Conservation (phyloP, 768 basidiomycete species). For the Suillus placidus region DNA sequence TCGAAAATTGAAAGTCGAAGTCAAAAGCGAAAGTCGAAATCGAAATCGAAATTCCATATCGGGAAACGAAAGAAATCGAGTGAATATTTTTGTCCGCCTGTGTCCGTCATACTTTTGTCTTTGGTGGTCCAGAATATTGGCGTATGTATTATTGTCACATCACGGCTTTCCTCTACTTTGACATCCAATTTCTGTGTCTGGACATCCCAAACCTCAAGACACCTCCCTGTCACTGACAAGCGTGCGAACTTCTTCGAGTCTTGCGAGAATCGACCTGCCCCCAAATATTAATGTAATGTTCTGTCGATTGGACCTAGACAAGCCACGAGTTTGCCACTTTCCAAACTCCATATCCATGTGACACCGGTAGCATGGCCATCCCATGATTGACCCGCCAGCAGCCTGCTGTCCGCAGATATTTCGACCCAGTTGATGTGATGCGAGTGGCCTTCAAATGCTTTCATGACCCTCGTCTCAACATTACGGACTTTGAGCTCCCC, state of each 20-base stretch:
- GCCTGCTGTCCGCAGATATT: slow-evolving; percentile 11
- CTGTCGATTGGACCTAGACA: no score
- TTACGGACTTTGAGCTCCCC: background rate
- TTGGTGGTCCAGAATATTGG: no score
- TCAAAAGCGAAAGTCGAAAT: no score
- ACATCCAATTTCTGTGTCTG: background rate
- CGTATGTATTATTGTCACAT: no score
- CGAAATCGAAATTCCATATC: no score
- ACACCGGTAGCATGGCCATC: background rate
- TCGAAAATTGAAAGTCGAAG: no score
- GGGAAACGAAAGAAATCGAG: no score
- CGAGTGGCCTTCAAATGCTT: background rate
- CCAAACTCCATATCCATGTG: background rate
- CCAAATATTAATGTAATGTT: no score
- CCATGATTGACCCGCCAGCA: slow-evolving; percentile 7
- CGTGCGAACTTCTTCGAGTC: background rate
- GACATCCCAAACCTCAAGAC: slow-evolving; percentile 2
- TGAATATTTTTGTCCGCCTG: no score
- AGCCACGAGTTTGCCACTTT: background rate
- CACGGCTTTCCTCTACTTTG: no score
- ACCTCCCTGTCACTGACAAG: background rate
- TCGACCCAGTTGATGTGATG: background rate
- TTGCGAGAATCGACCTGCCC: background rate
- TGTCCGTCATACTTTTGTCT: no score
- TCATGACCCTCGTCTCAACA: background rate